Percentiles rank a stretch among this genome's conserved stretches.
Evolutionary conservation across 495 filamentous ascomycete species (phyloP).

Genomic region (Tuber magnatum): DNA sequence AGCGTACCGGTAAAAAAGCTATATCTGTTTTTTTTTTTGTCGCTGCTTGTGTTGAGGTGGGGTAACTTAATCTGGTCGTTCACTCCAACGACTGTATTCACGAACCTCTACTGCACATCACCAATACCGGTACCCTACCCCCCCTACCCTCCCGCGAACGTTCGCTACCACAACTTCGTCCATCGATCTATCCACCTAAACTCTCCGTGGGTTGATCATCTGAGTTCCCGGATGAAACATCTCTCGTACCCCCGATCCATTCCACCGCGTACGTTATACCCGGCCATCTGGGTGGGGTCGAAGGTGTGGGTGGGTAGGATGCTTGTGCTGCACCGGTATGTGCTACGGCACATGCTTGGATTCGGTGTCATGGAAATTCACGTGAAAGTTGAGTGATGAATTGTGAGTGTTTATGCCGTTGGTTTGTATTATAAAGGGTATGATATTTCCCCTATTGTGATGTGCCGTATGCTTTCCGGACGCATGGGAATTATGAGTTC

Average conservation of each 20-base stretch:
- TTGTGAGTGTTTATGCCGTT: neutral
- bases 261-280: neutral
- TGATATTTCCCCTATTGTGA: neutral
- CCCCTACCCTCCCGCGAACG: neutral
- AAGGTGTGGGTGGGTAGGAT: neutral
- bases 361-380: neutral
- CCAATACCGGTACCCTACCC: no score
- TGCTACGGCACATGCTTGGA: neutral
- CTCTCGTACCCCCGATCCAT: neutral
- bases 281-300: neutral
- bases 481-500: neutral
- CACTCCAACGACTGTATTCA: neutral
- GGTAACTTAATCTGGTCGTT: neutral
- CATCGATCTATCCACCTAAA: neutral
- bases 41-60: neutral
- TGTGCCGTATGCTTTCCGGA: neutral
- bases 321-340: neutral
- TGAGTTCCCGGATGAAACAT: neutral
- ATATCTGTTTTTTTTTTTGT: neutral
- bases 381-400: neutral
- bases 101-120: neutral
- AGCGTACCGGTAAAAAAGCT: neutral
- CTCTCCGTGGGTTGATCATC: neutral
- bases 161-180: neutral
- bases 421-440: no score